Conservation (phyloP, 345 rosid species). For the Euphorbia pulcherrima region DNA sequence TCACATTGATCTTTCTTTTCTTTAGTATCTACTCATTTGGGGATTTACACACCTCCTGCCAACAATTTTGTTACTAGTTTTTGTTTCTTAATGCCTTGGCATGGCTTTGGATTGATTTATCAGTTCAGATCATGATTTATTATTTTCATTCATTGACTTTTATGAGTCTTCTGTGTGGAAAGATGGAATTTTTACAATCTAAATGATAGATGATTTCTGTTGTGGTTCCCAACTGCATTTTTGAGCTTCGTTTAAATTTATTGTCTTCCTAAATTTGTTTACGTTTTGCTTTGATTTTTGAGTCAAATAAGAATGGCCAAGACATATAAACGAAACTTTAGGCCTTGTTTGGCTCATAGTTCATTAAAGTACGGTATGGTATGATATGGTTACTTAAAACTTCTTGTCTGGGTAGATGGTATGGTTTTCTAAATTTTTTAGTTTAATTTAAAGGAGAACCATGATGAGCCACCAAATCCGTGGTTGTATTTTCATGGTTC, state of each 20-base stretch:
- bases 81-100: background rate
- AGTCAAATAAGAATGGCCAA: background rate
- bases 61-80: background rate
- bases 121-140: background rate
- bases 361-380: no score
- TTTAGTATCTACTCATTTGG: background rate
- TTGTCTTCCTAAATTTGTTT: background rate
- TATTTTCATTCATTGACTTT: background rate
- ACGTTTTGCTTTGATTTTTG: background rate
- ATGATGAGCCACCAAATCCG: no score
- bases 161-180: background rate
- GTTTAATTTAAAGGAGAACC: no score
- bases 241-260: background rate
- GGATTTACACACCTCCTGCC: background rate
- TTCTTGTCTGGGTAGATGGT: no score
- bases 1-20: background rate
- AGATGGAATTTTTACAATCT: background rate
- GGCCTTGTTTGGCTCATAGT: no score
- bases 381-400: no score
- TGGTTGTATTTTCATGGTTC: no score
- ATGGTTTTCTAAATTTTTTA: no score
- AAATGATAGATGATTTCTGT: no score
- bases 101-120: background rate
- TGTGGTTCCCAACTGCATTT: background rate
- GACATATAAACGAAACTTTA: no score